Evolutionary conservation across 2,329 filamentous ascomycete species (phyloP).

Genomic region (Pyricularia grisea): DNA sequence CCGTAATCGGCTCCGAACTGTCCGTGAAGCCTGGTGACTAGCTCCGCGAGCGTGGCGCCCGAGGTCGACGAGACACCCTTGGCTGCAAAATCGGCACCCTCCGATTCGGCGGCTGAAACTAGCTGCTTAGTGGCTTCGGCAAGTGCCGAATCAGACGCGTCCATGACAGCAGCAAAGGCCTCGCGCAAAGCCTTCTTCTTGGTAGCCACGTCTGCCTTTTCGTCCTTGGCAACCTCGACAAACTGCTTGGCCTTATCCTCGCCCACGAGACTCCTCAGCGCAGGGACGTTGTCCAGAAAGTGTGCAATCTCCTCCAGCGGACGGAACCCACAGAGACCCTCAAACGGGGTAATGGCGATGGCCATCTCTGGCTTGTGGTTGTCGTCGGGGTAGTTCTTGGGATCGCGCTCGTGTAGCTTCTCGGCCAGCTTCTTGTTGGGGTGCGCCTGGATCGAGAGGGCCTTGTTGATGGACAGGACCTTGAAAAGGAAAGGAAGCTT

Average conservation of each 20-base stretch:
- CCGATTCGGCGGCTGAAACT: constrained; percentile 58
- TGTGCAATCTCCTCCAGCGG: constrained; percentile 79
- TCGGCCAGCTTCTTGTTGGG: constrained; percentile 93
- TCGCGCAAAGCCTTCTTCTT: constrained; percentile 75
- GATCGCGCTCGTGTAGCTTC: constrained; percentile 73
- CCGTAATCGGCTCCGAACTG: constrained; percentile 89
- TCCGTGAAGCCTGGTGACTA: constrained; percentile 67
- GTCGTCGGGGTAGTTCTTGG: constrained; percentile 95
- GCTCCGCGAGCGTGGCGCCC: constrained; percentile 62
- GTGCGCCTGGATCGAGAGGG: constrained; percentile 93
- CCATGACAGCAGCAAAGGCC: constrained; percentile 74
- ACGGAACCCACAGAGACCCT: constrained; percentile 91
- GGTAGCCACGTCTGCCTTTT: constrained; percentile 31
- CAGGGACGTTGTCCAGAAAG: constrained; percentile 54
- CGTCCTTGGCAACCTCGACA: constrained; percentile 37
- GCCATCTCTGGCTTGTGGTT: constrained; percentile 99
- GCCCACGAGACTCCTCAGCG: constrained; percentile 59
- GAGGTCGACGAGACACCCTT: constrained; percentile 58
- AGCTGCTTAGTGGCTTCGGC: constrained; percentile 58
- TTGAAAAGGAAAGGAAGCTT: constrained; percentile 97
- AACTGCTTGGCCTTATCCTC: constrained; percentile 51
- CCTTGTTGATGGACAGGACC: constrained; percentile 91
- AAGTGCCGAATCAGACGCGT: constrained; percentile 57
- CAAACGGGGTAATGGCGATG: constrained; percentile 92
- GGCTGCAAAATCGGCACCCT: constrained; percentile 65